A percentile compares a stretch with the other conserved stretches of the same genome.
Conservation (phyloP, 306 rosid genomes). For the Gastrolobium villosum region DNA sequence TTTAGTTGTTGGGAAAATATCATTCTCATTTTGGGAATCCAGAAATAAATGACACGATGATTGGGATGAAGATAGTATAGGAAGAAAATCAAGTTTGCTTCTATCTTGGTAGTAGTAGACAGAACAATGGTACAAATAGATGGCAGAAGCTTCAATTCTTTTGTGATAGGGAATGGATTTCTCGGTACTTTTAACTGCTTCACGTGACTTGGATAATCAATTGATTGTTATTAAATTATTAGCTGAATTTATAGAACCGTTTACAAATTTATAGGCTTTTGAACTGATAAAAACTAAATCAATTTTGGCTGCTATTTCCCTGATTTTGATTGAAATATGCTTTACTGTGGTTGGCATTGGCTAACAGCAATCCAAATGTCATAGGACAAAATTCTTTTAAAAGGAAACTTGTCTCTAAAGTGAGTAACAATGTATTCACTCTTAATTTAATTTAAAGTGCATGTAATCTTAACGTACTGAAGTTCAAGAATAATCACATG, state of each 20-base stretch:
- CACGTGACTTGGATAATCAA: conserved; percentile 37
- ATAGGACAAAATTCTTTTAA: too few relatives aligned
- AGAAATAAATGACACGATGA: conserved; percentile 10
- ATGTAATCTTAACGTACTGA: too few relatives aligned
- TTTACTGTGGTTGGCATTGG: too few relatives aligned
- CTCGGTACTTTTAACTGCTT: conserved; percentile 28
- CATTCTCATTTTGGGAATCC: conserved; percentile 21
- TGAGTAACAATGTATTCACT: too few relatives aligned
- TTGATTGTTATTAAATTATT: conserved; percentile 42
- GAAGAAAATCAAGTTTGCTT: conserved; percentile 33
- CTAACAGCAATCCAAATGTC: too few relatives aligned
- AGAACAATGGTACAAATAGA: conserved; percentile 33
- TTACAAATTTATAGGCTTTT: conserved; percentile 30
- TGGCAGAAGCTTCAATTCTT: conserved; percentile 39
- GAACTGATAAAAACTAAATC: conserved; percentile 10
- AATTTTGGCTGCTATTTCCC: conserved; percentile 25
- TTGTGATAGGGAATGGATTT: not conserved
- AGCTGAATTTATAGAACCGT: conserved; percentile 29
- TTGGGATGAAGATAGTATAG: conserved; percentile 34
- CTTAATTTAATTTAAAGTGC: too few relatives aligned
- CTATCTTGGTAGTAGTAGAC: conserved; percentile 28
- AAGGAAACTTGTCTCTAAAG: too few relatives aligned
- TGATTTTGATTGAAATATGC: not conserved
- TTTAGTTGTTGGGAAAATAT: conserved; percentile 37
- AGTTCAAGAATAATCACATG: too few relatives aligned